Base-by-base conservation (phyloP, 1,284 basidiomycete species). In the Xanthoconium separans region DNA sequence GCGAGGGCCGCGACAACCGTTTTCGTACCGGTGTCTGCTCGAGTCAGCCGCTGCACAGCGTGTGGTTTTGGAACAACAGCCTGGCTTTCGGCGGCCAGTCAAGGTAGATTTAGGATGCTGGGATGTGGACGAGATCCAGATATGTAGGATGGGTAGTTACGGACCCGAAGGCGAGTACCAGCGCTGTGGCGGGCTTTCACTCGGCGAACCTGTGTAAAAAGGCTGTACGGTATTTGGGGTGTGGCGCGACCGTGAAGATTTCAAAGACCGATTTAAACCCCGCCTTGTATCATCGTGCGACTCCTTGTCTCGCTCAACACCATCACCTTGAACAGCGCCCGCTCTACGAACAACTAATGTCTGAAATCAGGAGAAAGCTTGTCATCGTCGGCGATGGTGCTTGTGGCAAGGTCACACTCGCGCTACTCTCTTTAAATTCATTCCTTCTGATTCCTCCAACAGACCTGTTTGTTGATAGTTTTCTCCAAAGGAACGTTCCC, bases 401-500 rank as follows among this genome's bases (percentile, higher is more conserved):
- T 72, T 91, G 89, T 62, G 89, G 89, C 73, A 91, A 91, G 83
- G 84, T 84, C 40, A 46, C 34, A 44, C 47, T 53, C 44, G 49
- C 36, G 37, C 51, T 44, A 36, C 24, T 46, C 44, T 5, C 30
- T 30, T 51, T 16, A 0, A 18, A 57, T 36, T 49, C 58, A 40
- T 45, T 39, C 15, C 8, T 57, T 61, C 60, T 62, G 57, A 73
- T 70, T 51, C 61, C 53, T 43, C 53, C 37, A 57, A 47, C 39
- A 85, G 86, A 91, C 90, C 55, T 92, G 89, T 74, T 75, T 92
- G 65, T 79, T 92, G 70, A 91, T 92, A 68, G 89, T 91, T 63
- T 93, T 91, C 76, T 87, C 85, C 66, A 93, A 95, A 79, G 92
- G 92, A 66, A 92, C 90, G 59, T 96, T 96, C 84, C 93, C 93